A percentile compares a stretch with the other conserved stretches of the same genome.
phyloP scores from a whole-genome alignment of 805 yeast genomes.

The Cyberlindnera euphorbiae region DNA sequence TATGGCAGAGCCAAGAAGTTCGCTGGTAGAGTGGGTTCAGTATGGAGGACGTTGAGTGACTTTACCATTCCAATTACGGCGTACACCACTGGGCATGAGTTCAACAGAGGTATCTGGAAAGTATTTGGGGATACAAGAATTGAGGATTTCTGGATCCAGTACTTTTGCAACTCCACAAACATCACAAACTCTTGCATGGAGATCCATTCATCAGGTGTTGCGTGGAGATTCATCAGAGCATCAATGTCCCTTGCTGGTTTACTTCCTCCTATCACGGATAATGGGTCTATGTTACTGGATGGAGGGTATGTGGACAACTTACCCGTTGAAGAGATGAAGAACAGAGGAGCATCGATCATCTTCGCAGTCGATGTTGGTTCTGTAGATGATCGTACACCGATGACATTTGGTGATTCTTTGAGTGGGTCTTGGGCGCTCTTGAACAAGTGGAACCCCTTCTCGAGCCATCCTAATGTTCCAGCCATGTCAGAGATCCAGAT shows the following conservation, averaged over 20 bases:
- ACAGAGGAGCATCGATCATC: conserved; percentile 78
- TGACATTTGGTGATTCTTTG: conserved; percentile 88
- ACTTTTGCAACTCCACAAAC: conserved; percentile 87
- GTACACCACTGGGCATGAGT: conserved; percentile 95
- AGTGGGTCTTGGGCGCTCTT: conserved; percentile 89
- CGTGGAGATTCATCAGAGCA: conserved; percentile 94
- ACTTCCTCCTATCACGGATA: conserved; percentile 81
- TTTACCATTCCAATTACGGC: conserved; percentile 91
- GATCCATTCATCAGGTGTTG: conserved; percentile 84
- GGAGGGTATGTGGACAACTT: conserved; percentile 95
- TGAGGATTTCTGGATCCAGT: conserved; percentile 93
- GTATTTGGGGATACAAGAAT: conserved; percentile 87
- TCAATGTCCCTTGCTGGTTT: conserved; percentile 96
- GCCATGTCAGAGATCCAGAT: conserved; percentile 93
- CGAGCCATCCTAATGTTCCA: conserved; percentile 83
- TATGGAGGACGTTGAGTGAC: conserved; percentile 83
- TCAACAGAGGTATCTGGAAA: conserved; percentile 97
- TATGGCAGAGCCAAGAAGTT: conserved; percentile 88
- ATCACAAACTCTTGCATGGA: conserved; percentile 95
- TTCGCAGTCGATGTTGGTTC: conserved; percentile 97
- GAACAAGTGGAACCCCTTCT: conserved; percentile 87
- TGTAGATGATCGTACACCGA: conserved; percentile 83
- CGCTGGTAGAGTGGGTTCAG: conserved; percentile 71
- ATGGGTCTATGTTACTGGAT: conserved; percentile 89
- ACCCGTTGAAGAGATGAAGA: conserved; percentile 89